phyloP scores from a whole-genome alignment of 768 basidiomycete genomes.

The Inosperma sp. region DNA sequence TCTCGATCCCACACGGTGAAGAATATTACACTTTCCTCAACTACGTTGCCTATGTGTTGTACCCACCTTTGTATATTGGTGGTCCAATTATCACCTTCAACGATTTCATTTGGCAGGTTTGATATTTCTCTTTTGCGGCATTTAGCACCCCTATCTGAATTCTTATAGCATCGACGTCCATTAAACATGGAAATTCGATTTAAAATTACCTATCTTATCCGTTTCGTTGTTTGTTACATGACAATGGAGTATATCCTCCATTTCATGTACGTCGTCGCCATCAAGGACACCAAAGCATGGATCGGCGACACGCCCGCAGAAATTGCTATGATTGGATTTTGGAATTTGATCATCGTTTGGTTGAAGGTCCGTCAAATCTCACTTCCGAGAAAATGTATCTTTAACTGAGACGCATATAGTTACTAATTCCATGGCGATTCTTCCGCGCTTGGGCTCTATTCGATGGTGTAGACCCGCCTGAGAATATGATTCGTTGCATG shows the following conservation, averaged over 20 bases:
- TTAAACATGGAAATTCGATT: constrained; percentile 36
- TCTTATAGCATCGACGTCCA: constrained; percentile 58
- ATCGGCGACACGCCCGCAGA: constrained; percentile 68
- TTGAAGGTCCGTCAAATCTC: constrained; percentile 66
- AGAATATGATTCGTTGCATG: constrained; percentile 99
- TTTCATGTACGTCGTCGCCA: constrained; percentile 94
- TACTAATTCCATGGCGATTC: constrained; percentile 93
- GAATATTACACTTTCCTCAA: constrained; percentile 63
- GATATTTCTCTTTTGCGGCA: constrained; percentile 19
- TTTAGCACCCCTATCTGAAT: not conserved
- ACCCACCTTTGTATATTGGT: constrained; percentile 91
- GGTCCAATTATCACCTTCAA: constrained; percentile 97
- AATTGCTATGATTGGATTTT: constrained; percentile 90
- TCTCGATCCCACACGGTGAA: constrained; percentile 48
- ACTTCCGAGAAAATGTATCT: not conserved
- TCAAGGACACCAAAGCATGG: constrained; percentile 89
- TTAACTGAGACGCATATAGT: constrained; percentile 49
- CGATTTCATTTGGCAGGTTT: constrained; percentile 90
- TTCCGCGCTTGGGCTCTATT: constrained; percentile 91
- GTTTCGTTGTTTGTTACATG: constrained; percentile 67
- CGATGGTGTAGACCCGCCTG: constrained; percentile 89
- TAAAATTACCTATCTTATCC: constrained; percentile 54
- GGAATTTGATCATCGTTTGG: constrained; percentile 97
- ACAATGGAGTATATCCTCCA: constrained; percentile 92
- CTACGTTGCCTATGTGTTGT: constrained; percentile 83